Conservation (phyloP, 257 asterid species). For the Pogostemon cablin region DNA sequence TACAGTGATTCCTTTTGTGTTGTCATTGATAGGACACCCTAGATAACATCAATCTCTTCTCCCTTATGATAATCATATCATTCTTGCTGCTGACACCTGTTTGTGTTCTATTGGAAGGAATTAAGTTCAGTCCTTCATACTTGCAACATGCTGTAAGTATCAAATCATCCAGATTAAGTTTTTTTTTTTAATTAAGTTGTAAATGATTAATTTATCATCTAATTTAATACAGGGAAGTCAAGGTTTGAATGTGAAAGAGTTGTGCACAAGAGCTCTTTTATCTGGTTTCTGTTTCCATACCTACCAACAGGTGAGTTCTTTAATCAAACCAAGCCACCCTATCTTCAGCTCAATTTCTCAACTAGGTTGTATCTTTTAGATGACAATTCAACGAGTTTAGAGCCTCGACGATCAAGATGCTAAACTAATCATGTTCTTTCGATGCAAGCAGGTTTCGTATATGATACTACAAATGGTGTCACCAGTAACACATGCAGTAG, state of each 20-base stretch:
- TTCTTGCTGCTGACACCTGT: conserved; percentile 64
- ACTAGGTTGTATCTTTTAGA: background rate
- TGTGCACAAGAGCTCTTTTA: conserved; percentile 54
- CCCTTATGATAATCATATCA: conserved; percentile 70
- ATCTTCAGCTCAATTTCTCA: too few species aligned
- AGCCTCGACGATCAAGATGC: background rate
- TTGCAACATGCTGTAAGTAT: conserved; percentile 64
- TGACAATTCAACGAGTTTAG: background rate
- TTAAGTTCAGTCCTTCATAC: conserved; percentile 72
- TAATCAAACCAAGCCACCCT: too few species aligned
- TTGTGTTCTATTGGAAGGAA: conserved; percentile 70
- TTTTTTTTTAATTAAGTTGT: background rate
- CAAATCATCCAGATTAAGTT: background rate
- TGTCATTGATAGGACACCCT: conserved; percentile 59
- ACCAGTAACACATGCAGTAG: conserved; percentile 89
- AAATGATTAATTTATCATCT: background rate
- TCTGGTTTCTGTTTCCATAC: conserved; percentile 88
- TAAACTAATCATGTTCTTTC: background rate
- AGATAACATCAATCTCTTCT: conserved; percentile 86
- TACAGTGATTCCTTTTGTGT: background rate
- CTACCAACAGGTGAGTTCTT: conserved; percentile 71
- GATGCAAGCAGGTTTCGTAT: conserved; percentile 65
- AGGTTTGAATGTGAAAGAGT: conserved; percentile 64
- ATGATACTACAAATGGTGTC: conserved; percentile 75
- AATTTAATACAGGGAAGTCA: conserved; percentile 58